Evolutionary conservation across 1,284 basidiomycete species (phyloP).

Genomic region (Athelia psychrophila): DNA sequence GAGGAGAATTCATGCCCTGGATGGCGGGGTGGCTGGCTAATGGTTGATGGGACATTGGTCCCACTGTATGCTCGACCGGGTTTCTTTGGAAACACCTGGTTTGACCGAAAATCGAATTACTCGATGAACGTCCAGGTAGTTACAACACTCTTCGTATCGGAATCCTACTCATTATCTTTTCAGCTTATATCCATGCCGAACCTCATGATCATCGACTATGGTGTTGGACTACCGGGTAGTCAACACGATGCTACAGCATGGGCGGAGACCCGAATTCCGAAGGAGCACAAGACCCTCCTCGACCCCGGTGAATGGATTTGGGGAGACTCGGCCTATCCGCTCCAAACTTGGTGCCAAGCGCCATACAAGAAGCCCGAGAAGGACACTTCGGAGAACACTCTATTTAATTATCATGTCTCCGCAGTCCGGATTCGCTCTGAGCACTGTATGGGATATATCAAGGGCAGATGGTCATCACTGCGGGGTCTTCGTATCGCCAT

Average conservation of each 20-base stretch:
- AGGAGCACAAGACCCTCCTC: constrained; percentile 20
- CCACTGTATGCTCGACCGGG: constrained; percentile 22
- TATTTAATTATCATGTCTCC: constrained; percentile 26
- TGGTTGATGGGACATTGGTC: constrained; percentile 20
- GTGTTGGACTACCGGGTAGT: constrained; percentile 27
- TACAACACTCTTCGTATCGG: constrained; percentile 1
- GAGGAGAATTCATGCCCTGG: constrained; percentile 10
- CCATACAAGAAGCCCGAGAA: constrained; percentile 25
- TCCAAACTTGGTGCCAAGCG: constrained; percentile 17
- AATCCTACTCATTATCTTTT: background rate
- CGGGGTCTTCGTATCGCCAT: constrained; percentile 24
- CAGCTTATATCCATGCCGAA: constrained; percentile 27
- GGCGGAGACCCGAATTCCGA: constrained; percentile 18
- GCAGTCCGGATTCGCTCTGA: constrained; percentile 28
- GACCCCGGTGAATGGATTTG: constrained; percentile 27
- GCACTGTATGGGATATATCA: constrained; percentile 30
- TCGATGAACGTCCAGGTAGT: constrained; percentile 31
- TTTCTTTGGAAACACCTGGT: constrained; percentile 27
- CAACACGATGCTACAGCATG: constrained; percentile 31
- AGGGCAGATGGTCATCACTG: constrained; percentile 28
- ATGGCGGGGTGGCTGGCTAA: constrained; percentile 12
- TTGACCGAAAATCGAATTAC: constrained; percentile 31
- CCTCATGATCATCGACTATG: constrained; percentile 28
- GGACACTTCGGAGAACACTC: constrained; percentile 18
- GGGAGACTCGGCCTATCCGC: constrained; percentile 34